Conservation (phyloP, 1,284 basidiomycete genomes). For the Ceratobasidium sp. region DNA sequence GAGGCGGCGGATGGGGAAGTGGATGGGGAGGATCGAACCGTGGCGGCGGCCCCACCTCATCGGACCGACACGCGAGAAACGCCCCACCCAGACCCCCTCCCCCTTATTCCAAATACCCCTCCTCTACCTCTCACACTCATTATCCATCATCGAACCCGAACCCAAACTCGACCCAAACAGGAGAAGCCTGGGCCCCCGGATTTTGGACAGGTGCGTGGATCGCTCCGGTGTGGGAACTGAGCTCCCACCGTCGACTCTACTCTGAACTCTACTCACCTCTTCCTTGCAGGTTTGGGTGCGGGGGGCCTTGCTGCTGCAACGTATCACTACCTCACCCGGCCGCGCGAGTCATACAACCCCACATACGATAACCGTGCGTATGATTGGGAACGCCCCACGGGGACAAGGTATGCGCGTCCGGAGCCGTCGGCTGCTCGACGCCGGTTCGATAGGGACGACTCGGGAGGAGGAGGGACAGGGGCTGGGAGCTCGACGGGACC, state of each 20-base stretch:
- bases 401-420: neutral
- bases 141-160: conserved; percentile 17
- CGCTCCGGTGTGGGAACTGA: neutral
- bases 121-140: conserved; percentile 21
- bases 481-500: conserved; percentile 38
- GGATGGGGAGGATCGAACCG: conserved; percentile 51
- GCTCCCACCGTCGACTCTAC: neutral
- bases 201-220: conserved; percentile 58
- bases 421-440: conserved; percentile 23
- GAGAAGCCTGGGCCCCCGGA: conserved; percentile 55
- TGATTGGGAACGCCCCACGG: conserved; percentile 25
- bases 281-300: conserved; percentile 53
- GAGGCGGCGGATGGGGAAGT: conserved; percentile 28
- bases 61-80: conserved; percentile 39
- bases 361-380: conserved; percentile 1
- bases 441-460: neutral
- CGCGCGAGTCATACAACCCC: neutral
- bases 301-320: conserved; percentile 57
- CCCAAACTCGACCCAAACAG: neutral
- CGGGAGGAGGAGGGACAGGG: neutral
- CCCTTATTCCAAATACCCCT: conserved; percentile 44
- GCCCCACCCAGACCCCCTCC: conserved; percentile 48
- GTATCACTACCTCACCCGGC: conserved; percentile 29
- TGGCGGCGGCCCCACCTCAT: conserved; percentile 62
- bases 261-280: neutral